Base-by-base conservation (phyloP, 768 basidiomycete species). In the Pulveroboletus ravenelii region DNA sequence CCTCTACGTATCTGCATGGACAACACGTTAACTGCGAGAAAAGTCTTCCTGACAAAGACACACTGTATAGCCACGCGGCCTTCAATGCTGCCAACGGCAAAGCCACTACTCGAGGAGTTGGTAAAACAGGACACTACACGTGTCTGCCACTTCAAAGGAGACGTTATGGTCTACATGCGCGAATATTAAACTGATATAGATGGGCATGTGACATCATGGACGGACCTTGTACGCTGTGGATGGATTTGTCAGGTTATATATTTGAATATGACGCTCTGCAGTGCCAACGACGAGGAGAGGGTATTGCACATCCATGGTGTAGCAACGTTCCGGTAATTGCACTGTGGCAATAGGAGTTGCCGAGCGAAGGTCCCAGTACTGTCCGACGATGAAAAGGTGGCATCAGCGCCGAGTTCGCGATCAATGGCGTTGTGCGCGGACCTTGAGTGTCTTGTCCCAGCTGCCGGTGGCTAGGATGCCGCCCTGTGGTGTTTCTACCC, bases 391-490 rank as follows among this genome's bases (percentile, higher is more conserved):
- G 41, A 40, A 41, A 31, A n/a, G 30, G 25, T 2, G 15, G 13
- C 5, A 25, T 46, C 41, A 54, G 43, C 30, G 12, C 5, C 37
- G 8, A 14, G 27, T 25, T 49, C 27, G 34, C 40, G 41, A 37
- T 29, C 25, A 41, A 36, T 8, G 31, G 23, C n/a, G 45, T 30
- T 52, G 44, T 39, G 41, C 1, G 56, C 53, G 3, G 57, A 93
- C 94, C 78, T 93, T 95, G 64, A 98, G 70, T 2, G 91, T 95
- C 72, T 95, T 95, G 69, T 99, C 95, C 96, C 96, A 99, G 47
- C 92, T 93, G 10, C 93, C 96, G 1, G 95, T 97, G 12, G 85
- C 90, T 17, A 94, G 74, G 54, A 94, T 82, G 13, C 89, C 81
- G 32, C 79, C 79, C 54, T 79, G 80, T 18, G 82, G 83, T 6